Percentiles rank a stretch among this genome's conserved stretches.
These are phyloP conservation scores for Trichosporon inkin DNA, from an alignment of 1,284 basidiomycete genomes.

Conservation along the genomic window DNA sequence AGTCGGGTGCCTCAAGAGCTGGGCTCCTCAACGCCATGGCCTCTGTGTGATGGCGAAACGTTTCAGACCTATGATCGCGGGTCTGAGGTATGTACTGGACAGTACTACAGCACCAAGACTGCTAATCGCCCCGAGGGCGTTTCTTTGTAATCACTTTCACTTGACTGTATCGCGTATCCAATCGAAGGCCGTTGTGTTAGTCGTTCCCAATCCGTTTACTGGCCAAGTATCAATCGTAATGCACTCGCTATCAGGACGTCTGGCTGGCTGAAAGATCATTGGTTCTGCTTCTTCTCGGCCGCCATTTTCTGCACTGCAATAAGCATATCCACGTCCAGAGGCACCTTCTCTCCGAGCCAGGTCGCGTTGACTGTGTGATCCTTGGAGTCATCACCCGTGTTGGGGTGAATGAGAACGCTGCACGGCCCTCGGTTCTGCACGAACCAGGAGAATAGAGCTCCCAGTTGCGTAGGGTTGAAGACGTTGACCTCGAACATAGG, in stretches of 20 bases:
- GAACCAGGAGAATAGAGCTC: slow-evolving; percentile 63
- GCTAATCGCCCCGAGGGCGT: neutral
- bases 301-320: slow-evolving; percentile 26
- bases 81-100: too few species aligned
- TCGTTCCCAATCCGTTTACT: neutral
- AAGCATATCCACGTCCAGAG: slow-evolving; percentile 53
- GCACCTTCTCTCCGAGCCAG: slow-evolving; percentile 66
- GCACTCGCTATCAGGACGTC: neutral
- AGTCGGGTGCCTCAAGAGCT: slow-evolving; percentile 2
- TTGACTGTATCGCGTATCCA: neutral
- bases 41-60: neutral
- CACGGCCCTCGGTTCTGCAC: slow-evolving; percentile 62
- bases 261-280: neutral
- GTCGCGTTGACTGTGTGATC: slow-evolving; percentile 64
- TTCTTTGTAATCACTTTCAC: neutral
- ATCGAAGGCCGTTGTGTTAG: too few species aligned
- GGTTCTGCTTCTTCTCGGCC: neutral
- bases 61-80: neutral
- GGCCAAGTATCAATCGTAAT: neutral
- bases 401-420: slow-evolving; percentile 69
- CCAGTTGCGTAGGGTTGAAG: slow-evolving; percentile 63
- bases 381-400: slow-evolving; percentile 58
- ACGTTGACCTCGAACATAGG: slow-evolving; percentile 69
- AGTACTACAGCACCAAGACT: too few species aligned
- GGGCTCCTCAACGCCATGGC: slow-evolving; percentile 3